Percentiles rank a stretch among this genome's conserved stretches.
Evolutionary conservation across 305 asterid species (phyloP).

Genomic region (Fraxinus sp.): DNA sequence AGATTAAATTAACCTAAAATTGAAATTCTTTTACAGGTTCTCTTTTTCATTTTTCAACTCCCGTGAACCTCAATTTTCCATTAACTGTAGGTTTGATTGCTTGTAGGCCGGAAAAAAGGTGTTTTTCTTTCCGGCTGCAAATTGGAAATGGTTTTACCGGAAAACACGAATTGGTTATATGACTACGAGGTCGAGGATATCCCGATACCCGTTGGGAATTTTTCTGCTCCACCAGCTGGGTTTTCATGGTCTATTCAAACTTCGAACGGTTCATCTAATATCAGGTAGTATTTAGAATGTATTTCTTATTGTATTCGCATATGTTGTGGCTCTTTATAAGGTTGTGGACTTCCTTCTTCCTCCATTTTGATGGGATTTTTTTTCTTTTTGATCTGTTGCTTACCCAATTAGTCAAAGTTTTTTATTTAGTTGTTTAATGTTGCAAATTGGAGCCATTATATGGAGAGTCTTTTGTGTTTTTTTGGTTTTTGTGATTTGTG

Average conservation of each 20-base stretch:
- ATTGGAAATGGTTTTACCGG: constrained; percentile 83
- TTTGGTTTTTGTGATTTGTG: constrained; percentile 13
- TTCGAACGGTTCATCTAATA: constrained; percentile 55
- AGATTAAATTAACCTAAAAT: constrained; percentile 10
- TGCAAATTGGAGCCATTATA: not conserved
- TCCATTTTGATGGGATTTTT: constrained; percentile 10
- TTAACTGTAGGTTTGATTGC: not conserved
- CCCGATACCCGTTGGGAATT: constrained; percentile 46
- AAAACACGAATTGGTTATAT: constrained; percentile 83
- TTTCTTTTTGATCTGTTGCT: not conserved
- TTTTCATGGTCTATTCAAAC: constrained; percentile 70
- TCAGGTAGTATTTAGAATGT: constrained; percentile 43
- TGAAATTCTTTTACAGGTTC: constrained; percentile 18
- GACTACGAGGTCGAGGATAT: constrained; percentile 82
- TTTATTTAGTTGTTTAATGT: not conserved
- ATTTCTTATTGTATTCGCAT: not conserved
- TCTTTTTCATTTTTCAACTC: constrained; percentile 25
- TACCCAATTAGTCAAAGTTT: not conserved
- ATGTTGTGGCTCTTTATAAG: not conserved
- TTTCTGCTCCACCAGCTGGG: constrained; percentile 52
- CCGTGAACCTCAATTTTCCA: constrained; percentile 22
- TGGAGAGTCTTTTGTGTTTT: constrained; percentile 14
- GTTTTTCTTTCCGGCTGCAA: constrained; percentile 19
- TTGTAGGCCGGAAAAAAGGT: constrained; percentile 4
- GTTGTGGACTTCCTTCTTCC: not conserved